Percentiles rank a stretch among this genome's conserved stretches.
phyloP scores from a whole-genome alignment of 2,329 filamentous ascomycete genomes.

The Apiospora malaysiana region DNA sequence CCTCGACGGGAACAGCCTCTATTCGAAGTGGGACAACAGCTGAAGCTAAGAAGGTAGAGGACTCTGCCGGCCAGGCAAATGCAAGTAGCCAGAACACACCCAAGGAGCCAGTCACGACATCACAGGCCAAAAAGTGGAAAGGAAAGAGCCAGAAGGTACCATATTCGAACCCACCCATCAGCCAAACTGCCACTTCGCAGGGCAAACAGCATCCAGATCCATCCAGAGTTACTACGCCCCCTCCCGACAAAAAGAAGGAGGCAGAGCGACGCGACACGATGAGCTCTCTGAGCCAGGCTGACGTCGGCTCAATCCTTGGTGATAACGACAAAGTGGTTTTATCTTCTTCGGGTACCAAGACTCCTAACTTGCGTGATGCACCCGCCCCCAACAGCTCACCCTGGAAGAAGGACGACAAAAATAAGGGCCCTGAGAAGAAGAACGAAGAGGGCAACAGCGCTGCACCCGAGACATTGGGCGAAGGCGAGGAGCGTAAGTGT shows the following conservation, averaged over 20 bases:
- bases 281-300: neutral
- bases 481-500: slow-evolving; percentile 23
- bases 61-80: neutral
- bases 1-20: neutral
- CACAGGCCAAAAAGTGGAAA: neutral
- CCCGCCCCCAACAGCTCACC: neutral
- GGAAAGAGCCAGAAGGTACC: neutral
- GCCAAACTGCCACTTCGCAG: neutral
- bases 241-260: neutral
- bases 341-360: neutral
- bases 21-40: neutral
- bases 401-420: slow-evolving; percentile 7
- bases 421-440: neutral
- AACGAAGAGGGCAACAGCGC: neutral
- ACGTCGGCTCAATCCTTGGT: neutral
- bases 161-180: neutral
- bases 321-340: neutral
- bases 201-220: neutral
- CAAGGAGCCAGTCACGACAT: neutral
- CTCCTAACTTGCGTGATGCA: neutral
- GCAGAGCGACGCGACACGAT: neutral
- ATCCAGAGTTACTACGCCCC: neutral
- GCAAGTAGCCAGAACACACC: neutral
- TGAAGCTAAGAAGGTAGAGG: neutral
- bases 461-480: neutral